These are phyloP conservation scores for Cerioporus squamosus DNA, from an alignment of 1,284 basidiomycete species.

Conservation along the genomic window DNA sequence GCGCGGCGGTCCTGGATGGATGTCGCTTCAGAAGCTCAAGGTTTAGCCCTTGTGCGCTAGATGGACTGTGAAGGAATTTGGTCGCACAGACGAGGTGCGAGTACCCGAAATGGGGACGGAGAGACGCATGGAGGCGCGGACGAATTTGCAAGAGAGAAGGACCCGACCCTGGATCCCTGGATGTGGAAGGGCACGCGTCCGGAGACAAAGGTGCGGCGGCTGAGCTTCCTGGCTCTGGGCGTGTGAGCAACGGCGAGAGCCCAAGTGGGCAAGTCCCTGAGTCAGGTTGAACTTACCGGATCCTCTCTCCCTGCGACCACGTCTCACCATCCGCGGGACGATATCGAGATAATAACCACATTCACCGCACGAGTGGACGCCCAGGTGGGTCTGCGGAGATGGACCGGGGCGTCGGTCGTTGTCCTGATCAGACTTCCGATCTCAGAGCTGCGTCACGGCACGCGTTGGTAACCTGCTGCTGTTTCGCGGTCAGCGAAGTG, in stretches of 20 bases:
- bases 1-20: background rate
- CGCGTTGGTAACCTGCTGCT: background rate
- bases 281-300: no score
- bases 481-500: background rate
- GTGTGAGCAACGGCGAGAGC: slow-evolving; percentile 1
- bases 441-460: background rate
- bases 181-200: background rate
- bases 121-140: background rate
- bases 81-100: no score
- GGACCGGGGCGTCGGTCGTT: slow-evolving; percentile 1
- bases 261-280: background rate
- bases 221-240: slow-evolving; percentile 3
- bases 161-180: background rate
- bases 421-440: slow-evolving; percentile 20
- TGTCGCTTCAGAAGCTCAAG: background rate
- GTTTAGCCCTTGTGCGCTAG: no score
- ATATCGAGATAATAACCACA: slow-evolving; percentile 4
- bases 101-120: background rate
- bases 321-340: no score
- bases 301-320: background rate
- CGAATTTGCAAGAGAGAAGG: background rate
- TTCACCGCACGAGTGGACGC: background rate
- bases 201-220: slow-evolving; percentile 1
- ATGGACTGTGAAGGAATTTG: no score
- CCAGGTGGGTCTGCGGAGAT: slow-evolving; percentile 1